These are phyloP conservation scores for Plasmodium malariae DNA, from an alignment of 169 alveolate genomes.

Conservation along the genomic window DNA sequence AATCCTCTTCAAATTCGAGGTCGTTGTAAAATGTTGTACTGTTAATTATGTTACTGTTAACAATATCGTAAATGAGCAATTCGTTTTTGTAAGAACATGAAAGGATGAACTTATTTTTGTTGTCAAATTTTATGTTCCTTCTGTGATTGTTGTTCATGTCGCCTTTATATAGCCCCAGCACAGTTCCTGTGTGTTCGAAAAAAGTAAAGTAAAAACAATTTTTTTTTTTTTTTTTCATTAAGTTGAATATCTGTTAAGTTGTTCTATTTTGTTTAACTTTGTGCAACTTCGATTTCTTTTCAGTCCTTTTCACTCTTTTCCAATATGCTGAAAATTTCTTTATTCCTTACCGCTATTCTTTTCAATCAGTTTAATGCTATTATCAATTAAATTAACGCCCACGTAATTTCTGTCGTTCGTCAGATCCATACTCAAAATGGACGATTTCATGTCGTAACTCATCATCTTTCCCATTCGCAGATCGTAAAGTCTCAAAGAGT, in stretches of 20 bases:
- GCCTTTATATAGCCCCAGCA: slow-evolving; percentile 72
- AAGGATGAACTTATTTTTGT: slow-evolving; percentile 46
- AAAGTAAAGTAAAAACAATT: not conserved
- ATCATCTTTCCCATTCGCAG: slow-evolving; percentile 68
- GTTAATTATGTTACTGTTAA: slow-evolving; percentile 62
- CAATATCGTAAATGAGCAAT: slow-evolving; percentile 42
- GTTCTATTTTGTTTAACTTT: too few relatives aligned
- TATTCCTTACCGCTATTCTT: slow-evolving; percentile 70
- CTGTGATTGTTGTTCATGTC: slow-evolving; percentile 52
- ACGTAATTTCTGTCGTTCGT: slow-evolving; percentile 58
- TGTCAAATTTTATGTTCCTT: slow-evolving; percentile 68
- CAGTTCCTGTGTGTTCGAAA: slow-evolving; percentile 25
- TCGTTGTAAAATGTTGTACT: slow-evolving; percentile 18
- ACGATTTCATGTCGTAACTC: slow-evolving; percentile 52
- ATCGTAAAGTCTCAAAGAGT: slow-evolving; percentile 43
- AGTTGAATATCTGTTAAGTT: not conserved
- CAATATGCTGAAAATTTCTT: not conserved
- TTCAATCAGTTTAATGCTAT: slow-evolving; percentile 55
- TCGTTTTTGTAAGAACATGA: slow-evolving; percentile 67
- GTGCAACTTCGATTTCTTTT: too few relatives aligned
- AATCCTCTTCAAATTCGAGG: slow-evolving; percentile 33
- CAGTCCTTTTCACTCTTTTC: not conserved
- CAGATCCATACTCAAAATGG: slow-evolving; percentile 60
- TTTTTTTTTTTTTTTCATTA: not conserved
- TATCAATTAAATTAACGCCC: slow-evolving; percentile 35